Conservation (phyloP, 1,284 basidiomycete species). For the Apiotrichum siamense region DNA sequence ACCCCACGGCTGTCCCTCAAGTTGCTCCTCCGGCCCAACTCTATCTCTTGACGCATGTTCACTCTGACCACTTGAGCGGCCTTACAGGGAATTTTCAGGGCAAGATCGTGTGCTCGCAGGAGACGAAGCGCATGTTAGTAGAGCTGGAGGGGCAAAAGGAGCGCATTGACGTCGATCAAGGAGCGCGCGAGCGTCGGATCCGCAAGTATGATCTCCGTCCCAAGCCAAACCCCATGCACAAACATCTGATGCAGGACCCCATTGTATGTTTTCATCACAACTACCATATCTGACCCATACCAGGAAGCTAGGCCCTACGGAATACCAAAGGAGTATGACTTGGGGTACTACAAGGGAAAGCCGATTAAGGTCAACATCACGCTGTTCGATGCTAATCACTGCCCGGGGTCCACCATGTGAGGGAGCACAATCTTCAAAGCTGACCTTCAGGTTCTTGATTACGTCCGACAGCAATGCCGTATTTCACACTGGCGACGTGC, state of each 20-base stretch:
- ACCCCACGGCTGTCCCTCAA: slow-evolving; percentile 2
- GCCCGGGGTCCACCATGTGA: slow-evolving; percentile 86
- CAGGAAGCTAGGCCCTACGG: slow-evolving; percentile 33
- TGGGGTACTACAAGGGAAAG: slow-evolving; percentile 51
- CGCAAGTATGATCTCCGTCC: slow-evolving; percentile 46
- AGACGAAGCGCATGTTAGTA: slow-evolving; percentile 75
- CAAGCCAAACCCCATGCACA: neutral
- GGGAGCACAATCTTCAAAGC: slow-evolving; percentile 24
- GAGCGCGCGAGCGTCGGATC: slow-evolving; percentile 55
- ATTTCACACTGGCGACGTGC: slow-evolving; percentile 86
- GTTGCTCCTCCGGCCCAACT: slow-evolving; percentile 54
- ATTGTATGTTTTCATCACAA: slow-evolving; percentile 27
- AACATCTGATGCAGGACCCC: slow-evolving; percentile 26
- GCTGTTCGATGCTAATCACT: slow-evolving; percentile 86
- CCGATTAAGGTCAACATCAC: slow-evolving; percentile 61
- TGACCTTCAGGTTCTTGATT: slow-evolving; percentile 68
- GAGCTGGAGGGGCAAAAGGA: slow-evolving; percentile 64
- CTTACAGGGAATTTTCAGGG: slow-evolving; percentile 33
- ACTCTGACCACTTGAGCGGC: slow-evolving; percentile 62
- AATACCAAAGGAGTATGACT: slow-evolving; percentile 57
- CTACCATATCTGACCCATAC: no score
- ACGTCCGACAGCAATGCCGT: slow-evolving; percentile 66
- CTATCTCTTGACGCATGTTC: slow-evolving; percentile 73
- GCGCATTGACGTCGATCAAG: slow-evolving; percentile 53
- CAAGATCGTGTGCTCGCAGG: slow-evolving; percentile 64